phyloP scores from a whole-genome alignment of 495 filamentous ascomycete genomes.

The Penicillium pulvis region DNA sequence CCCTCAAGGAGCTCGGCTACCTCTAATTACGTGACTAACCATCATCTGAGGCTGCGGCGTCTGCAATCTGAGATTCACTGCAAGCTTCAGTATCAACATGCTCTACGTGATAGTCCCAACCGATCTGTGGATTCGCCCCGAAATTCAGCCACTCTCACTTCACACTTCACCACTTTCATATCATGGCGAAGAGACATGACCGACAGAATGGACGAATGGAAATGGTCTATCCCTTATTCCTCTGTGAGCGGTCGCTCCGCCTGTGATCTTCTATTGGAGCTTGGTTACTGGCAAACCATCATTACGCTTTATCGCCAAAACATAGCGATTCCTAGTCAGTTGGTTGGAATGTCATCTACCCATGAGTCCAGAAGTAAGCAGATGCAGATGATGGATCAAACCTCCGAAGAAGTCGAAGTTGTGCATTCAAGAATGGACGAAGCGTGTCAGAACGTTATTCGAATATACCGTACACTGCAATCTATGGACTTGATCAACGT shows the following conservation, averaged over 20 bases:
- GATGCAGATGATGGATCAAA: not conserved
- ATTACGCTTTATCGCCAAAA: constrained; percentile 5
- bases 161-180: not conserved
- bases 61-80: constrained; percentile 11
- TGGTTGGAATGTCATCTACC: not conserved
- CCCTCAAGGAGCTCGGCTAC: not conserved
- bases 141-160: no score
- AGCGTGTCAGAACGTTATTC: not conserved
- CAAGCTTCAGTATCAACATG: not conserved
- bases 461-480: not conserved
- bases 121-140: not conserved
- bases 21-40: not conserved
- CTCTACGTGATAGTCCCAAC: not conserved
- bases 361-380: not conserved
- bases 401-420: not conserved
- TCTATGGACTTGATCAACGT: not conserved
- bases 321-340: not conserved
- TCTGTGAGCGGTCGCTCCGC: not conserved
- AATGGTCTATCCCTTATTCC: not conserved
- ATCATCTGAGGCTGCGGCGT: not conserved
- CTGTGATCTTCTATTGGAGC: not conserved
- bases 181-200: not conserved
- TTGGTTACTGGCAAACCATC: constrained; percentile 11
- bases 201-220: not conserved
- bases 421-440: not conserved